phyloP scores from a whole-genome alignment of 2,329 filamentous ascomycete species.

The Hysterium pulicare region DNA sequence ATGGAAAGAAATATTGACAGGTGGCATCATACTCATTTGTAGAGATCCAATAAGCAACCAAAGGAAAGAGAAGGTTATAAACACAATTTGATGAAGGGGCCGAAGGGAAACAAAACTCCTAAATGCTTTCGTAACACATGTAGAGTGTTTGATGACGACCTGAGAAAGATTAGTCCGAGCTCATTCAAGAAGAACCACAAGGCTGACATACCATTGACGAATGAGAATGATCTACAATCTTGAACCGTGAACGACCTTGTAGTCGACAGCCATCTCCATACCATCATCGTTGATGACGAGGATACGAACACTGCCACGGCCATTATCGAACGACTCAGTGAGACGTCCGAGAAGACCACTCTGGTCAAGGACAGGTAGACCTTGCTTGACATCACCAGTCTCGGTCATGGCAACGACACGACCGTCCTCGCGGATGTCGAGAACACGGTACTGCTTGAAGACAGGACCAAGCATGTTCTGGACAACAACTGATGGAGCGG shows the following conservation, averaged over 20 bases:
- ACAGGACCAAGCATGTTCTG: conserved; percentile 99
- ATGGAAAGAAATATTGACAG: conserved; percentile 4
- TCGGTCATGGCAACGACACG: conserved; percentile 95
- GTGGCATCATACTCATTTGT: conserved; percentile 2
- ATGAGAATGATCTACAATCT: conserved; percentile 50
- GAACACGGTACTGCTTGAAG: conserved; percentile 99
- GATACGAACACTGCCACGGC: conserved; percentile 89
- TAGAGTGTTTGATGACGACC: conserved; percentile 26
- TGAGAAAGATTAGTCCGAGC: conserved; percentile 14
- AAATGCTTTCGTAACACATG: conserved; percentile 27
- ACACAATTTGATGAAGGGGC: conserved; percentile 35
- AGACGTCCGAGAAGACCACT: conserved; percentile 82
- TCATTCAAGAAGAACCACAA: background rate
- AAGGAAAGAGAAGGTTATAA: conserved; percentile 32
- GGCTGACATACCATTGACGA: conserved; percentile 26
- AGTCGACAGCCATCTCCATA: conserved; percentile 94
- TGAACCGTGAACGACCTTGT: conserved; percentile 91
- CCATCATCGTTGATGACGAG: conserved; percentile 93
- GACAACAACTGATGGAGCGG: conserved; percentile 90
- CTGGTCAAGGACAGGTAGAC: conserved; percentile 90
- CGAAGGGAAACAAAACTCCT: conserved; percentile 32
- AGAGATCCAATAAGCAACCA: conserved; percentile 13
- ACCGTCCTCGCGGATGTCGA: conserved; percentile 86
- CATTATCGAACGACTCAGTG: conserved; percentile 78
- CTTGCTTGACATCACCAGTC: conserved; percentile 97